A percentile compares a stretch with the other conserved stretches of the same genome.
These are phyloP conservation scores for Elsinoe australis DNA, from an alignment of 2,329 filamentous ascomycete species.

Conservation along the genomic window DNA sequence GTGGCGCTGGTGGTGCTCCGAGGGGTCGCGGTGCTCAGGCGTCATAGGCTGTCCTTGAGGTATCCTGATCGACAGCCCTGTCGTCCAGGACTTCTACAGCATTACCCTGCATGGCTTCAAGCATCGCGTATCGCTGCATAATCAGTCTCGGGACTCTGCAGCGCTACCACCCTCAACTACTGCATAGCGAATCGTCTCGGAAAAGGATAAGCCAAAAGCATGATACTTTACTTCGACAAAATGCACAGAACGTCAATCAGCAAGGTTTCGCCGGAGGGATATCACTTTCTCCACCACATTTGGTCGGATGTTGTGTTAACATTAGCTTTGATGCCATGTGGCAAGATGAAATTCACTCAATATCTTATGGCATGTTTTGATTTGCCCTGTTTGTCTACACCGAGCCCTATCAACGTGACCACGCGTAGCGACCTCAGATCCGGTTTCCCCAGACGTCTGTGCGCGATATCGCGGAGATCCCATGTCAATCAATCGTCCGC, in stretches of 20 bases:
- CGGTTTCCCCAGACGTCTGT: conserved; percentile 4
- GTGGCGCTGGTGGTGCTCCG: conserved; percentile 29
- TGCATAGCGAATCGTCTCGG: conserved; percentile 15
- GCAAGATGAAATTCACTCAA: not conserved
- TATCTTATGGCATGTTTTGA: too few species aligned
- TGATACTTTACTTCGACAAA: conserved; percentile 4
- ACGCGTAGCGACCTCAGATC: too few species aligned
- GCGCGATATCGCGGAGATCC: conserved; percentile 6
- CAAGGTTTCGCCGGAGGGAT: conserved; percentile 5
- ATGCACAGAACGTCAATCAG: conserved; percentile 5
- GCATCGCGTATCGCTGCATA: too few species aligned
- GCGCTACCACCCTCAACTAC: not conserved
- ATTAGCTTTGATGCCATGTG: not conserved
- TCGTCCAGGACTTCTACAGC: not conserved
- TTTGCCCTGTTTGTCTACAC: too few species aligned
- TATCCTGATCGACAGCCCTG: not conserved
- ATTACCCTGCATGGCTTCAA: too few species aligned
- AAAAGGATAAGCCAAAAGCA: conserved; percentile 14
- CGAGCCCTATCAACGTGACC: too few species aligned
- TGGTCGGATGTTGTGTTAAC: not conserved
- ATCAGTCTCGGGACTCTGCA: not conserved
- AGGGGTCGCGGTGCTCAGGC: conserved; percentile 25
- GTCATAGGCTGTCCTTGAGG: conserved; percentile 18
- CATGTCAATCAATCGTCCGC: conserved; percentile 7
- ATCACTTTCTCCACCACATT: not conserved